phyloP scores from a whole-genome alignment of 2,329 filamentous ascomycete genomes.

The Byssothecium circinans region DNA sequence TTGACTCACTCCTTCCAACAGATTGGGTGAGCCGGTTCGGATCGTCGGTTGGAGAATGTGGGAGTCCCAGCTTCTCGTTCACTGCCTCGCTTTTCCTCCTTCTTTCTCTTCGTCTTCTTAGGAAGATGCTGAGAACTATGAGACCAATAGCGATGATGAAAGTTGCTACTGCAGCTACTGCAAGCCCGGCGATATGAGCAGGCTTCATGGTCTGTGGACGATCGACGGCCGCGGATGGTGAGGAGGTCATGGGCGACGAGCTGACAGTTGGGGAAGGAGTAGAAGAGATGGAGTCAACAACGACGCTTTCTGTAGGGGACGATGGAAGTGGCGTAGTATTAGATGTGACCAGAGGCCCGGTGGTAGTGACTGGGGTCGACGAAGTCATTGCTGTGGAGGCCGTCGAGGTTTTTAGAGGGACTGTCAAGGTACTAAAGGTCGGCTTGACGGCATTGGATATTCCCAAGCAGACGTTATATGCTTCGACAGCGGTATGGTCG shows the following conservation, averaged over 20 bases:
- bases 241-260: slow-evolving; percentile 20
- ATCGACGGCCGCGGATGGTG: slow-evolving; percentile 15
- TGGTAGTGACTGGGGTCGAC: slow-evolving; percentile 8
- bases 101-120: slow-evolving; percentile 38
- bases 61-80: slow-evolving; percentile 22
- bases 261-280: slow-evolving; percentile 28
- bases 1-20: slow-evolving; percentile 11
- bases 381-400: slow-evolving; percentile 14
- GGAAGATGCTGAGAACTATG: slow-evolving; percentile 41
- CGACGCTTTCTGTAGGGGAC: slow-evolving; percentile 23
- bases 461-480: slow-evolving; percentile 42
- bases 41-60: slow-evolving; percentile 5
- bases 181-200: slow-evolving; percentile 43
- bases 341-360: slow-evolving; percentile 12
- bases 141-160: slow-evolving; percentile 43
- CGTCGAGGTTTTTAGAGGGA: slow-evolving; percentile 27
- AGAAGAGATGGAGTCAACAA: slow-evolving; percentile 29
- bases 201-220: slow-evolving; percentile 34
- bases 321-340: slow-evolving; percentile 13
- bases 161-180: slow-evolving; percentile 40
- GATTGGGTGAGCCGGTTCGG: slow-evolving; percentile 28
- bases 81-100: slow-evolving; percentile 15
- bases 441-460: slow-evolving; percentile 38
- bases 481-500: slow-evolving; percentile 26
- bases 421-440: slow-evolving; percentile 39